Evolutionary conservation across 2,329 filamentous ascomycete species (phyloP).

Genomic region (Didymella glomerata): DNA sequence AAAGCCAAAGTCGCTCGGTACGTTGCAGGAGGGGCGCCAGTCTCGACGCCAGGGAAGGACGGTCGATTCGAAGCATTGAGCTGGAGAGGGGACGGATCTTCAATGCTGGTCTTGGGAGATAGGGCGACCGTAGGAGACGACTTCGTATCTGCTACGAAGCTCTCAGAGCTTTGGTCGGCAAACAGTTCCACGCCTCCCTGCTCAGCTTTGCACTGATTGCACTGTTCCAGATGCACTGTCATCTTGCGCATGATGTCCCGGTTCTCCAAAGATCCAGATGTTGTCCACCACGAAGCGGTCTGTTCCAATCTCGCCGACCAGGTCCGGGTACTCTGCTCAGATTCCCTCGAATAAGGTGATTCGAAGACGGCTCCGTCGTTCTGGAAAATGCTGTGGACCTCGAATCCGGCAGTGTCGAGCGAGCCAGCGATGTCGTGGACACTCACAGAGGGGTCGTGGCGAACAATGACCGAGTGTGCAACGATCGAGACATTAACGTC

Average conservation of each 20-base stretch:
- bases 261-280: conserved; percentile 17
- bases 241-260: conserved; percentile 42
- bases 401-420: conserved; percentile 67
- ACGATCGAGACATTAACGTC: conserved; percentile 76
- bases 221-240: conserved; percentile 45
- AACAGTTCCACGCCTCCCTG: conserved; percentile 35
- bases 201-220: conserved; percentile 47
- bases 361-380: conserved; percentile 30
- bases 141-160: conserved; percentile 24
- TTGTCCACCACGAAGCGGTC: conserved; percentile 41
- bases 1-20: conserved; percentile 59
- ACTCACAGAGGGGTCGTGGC: conserved; percentile 58
- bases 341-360: conserved; percentile 28
- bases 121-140: conserved; percentile 24
- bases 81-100: conserved; percentile 22
- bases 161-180: conserved; percentile 16
- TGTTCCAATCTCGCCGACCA: conserved; percentile 50
- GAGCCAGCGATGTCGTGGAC: conserved; percentile 54
- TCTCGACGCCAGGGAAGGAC: conserved; percentile 32
- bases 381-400: conserved; percentile 61
- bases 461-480: conserved; percentile 72
- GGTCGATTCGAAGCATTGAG: conserved; percentile 21
- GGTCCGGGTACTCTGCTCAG: conserved; percentile 29
- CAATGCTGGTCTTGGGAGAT: conserved; percentile 23
- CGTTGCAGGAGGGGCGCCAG: not conserved